Percentiles rank a stretch among this genome's conserved stretches.
phyloP scores from a whole-genome alignment of 2,329 filamentous ascomycete species.

The Tympanopsis confertula region DNA sequence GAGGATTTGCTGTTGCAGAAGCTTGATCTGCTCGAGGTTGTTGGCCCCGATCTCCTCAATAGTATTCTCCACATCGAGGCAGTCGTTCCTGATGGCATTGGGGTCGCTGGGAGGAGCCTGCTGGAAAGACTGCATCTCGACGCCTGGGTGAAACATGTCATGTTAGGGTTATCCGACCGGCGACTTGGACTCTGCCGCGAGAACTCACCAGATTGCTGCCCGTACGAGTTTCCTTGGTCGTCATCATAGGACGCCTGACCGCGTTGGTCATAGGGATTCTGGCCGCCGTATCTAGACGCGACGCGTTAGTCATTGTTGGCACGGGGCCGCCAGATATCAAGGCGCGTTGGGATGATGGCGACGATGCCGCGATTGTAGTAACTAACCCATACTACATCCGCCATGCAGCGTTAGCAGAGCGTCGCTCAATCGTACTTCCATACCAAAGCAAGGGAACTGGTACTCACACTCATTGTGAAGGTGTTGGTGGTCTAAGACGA shows the following conservation, averaged over 20 bases:
- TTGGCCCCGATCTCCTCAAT: constrained; percentile 64
- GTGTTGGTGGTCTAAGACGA: too few species aligned
- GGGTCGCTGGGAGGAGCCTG: constrained; percentile 45
- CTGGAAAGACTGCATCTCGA: constrained; percentile 61
- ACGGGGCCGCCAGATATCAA: too few species aligned
- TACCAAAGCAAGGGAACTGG: too few species aligned
- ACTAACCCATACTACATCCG: too few species aligned
- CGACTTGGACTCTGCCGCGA: constrained; percentile 9
- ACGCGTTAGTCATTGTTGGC: too few species aligned
- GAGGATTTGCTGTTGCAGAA: constrained; percentile 60
- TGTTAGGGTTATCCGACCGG: constrained; percentile 3
- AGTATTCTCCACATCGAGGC: constrained; percentile 65
- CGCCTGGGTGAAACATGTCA: constrained; percentile 29
- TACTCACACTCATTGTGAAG: too few species aligned
- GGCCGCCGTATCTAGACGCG: background rate
- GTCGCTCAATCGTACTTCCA: too few species aligned
- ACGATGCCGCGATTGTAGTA: too few species aligned
- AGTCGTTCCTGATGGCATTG: constrained; percentile 75
- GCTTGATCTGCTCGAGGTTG: constrained; percentile 58
- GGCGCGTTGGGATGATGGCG: too few species aligned
- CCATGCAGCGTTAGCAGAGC: too few species aligned
- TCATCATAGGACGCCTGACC: background rate
- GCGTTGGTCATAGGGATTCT: background rate
- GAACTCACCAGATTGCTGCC: constrained; percentile 9
- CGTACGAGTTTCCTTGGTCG: background rate